Evolutionary conservation across 805 yeast genomes (phyloP), one percentile per base, ranked within the genome.

Genomic region (Saturnispora besseyi): DNA sequence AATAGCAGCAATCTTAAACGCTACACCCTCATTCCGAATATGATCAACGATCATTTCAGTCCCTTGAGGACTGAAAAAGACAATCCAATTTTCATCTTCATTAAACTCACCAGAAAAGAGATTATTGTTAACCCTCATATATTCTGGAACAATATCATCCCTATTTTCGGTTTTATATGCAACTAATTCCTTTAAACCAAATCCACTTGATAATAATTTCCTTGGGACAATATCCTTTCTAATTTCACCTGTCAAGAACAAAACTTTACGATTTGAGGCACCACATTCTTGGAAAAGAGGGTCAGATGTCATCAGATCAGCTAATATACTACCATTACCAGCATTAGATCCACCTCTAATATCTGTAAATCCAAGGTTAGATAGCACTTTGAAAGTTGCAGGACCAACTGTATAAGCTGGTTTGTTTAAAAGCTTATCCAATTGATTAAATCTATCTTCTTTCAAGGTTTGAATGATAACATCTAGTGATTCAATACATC

Each of bases 21-120:
- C 50, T 3, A 51, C 28, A 5, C 28, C 43, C 4, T 47, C 18
- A 2, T 49, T 40, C 30, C 48, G 51, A 21, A 65, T 53, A 53
- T 73, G 72, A 9, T 74, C 65, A 4, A 86, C 76, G 11, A 89
- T 81, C 1, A 65, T 70, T 29, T 75, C 76, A 0, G 95, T 83
- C 0, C 96, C 96, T 57, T 93, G 95, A 0, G 96, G 95, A 54
- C 96, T 87, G 65, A 90, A 91, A 53, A 91, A 84, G 0, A 90
- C 84, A 5, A 89, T 68, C 96, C 96, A 88, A 49, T 69, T 70
- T 13, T 57, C 51, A n/a, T 30, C n/a, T 6, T 59, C 57, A 11
- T 11, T 22, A 11, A 8, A 40, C 5, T 26, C 24, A 6, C 34
- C 31, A 46, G 75, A 75, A 31, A 76, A 65, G 3, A 55, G 21